A percentile compares a stretch with the other conserved stretches of the same genome.
Conservation (phyloP, 176 grass and related monocot species). For the Microstegium vimineum region DNA sequence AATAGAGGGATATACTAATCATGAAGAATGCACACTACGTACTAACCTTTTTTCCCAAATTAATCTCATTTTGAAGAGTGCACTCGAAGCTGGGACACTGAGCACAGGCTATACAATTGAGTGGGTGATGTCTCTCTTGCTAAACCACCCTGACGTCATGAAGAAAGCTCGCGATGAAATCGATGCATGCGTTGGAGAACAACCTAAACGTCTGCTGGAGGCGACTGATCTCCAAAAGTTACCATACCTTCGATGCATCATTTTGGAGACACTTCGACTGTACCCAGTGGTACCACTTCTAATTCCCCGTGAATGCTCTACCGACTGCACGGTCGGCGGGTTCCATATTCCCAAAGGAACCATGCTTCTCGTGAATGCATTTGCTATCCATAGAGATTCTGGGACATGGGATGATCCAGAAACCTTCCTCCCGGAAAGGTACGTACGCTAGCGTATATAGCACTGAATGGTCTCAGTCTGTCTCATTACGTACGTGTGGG, state of each 20-base stretch:
- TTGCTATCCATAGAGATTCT: not conserved
- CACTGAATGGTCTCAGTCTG: not conserved
- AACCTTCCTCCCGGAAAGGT: not conserved
- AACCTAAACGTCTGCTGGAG: not conserved
- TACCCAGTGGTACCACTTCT: not conserved
- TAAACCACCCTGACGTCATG: not conserved
- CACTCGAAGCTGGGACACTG: not conserved
- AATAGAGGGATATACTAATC: no score
- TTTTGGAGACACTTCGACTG: not conserved
- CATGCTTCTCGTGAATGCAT: not conserved
- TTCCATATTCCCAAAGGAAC: not conserved
- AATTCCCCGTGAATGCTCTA: not conserved
- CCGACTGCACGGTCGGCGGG: not conserved
- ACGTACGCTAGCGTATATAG: not conserved
- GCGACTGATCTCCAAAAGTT: not conserved
- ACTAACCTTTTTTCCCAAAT: not conserved
- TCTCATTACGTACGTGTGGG: not conserved
- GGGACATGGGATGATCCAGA: not conserved
- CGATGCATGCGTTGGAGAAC: not conserved
- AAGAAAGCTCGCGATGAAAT: not conserved
- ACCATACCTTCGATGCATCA: not conserved
- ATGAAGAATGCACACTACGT: no score
- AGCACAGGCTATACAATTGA: not conserved
- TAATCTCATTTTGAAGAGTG: not conserved
- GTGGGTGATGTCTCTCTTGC: conserved; percentile 3